Base-by-base conservation (phyloP, 106 monocot genomes). In the Apostasia ramifera region DNA sequence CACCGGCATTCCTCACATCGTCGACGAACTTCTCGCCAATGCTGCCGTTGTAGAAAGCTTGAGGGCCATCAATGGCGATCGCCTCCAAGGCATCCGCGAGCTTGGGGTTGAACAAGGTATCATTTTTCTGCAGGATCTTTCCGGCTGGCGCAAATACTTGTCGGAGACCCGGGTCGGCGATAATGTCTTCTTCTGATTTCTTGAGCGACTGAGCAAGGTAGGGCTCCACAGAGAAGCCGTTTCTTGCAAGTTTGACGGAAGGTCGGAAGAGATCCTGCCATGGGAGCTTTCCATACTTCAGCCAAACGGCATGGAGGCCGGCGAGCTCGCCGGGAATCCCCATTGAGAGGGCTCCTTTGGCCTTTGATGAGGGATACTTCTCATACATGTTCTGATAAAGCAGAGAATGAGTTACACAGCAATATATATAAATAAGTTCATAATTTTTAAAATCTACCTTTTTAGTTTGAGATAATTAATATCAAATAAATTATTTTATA, bases 321-420 rank as follows among this genome's bases (percentile, higher is more conserved):
- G 82, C 81, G 6, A 88, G 45, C 74, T 88, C 84, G 5, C 88
- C 88, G 1, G 84, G 88, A 54, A 88, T 79, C 38, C 79, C 93
- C 76, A 81, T 78, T 5, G 98, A 81, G 4, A 98, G 85, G 3
- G 87, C 73, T 42, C 98, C 98, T 47, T 46, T 56, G 0, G 12
- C 39, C 76, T 95, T 95, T 5, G 76, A 63, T 47, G 64, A 47
- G 6, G 84, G 88, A 2, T 84, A 72, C 40, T 74, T 68, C 10
- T 72, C 81, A 69, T 95, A 91, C 95, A 91, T 95, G 78, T 84
- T 78, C 91, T 95, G 91, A 76, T 81, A 53, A 43, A 71, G 11
- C 48, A 6, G 7, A 8, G 12, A 3, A 59, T 40, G 45, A 63
- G 12, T 57, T 11, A n/a, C 8, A 57, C 3, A 52, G 52, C 52